Conservation (phyloP, 352 stramenopile species). For the Phytopythium aichiense region DNA sequence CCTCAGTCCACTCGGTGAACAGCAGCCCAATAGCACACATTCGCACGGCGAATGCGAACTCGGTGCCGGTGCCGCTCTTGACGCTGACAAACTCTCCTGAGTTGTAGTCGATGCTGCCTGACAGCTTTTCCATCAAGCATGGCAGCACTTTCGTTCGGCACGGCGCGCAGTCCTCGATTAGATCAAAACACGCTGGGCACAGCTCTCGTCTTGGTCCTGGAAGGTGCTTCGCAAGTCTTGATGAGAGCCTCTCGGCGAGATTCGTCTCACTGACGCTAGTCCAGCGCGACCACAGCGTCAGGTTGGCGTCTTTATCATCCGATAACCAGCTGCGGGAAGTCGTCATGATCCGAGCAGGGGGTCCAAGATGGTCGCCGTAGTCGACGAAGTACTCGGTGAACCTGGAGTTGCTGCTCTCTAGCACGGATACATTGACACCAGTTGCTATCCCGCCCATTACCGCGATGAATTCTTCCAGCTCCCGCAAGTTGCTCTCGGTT, state of each 20-base stretch:
- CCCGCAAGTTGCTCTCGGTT: neutral
- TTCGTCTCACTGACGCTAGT: too few species aligned
- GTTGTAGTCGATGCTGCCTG: neutral
- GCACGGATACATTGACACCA: too few species aligned
- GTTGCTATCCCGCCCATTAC: too few species aligned
- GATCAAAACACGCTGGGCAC: neutral
- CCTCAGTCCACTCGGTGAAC: neutral
- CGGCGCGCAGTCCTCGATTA: neutral
- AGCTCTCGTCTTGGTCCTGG: neutral
- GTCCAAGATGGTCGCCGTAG: too few species aligned
- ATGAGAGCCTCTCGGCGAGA: too few species aligned
- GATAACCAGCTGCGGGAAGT: too few species aligned
- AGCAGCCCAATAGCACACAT: neutral
- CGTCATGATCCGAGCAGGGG: too few species aligned
- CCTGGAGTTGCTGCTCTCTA: too few species aligned
- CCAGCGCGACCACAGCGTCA: too few species aligned
- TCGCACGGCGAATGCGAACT: slow-evolving; percentile 1
- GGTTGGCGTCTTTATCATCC: too few species aligned
- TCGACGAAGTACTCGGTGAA: too few species aligned
- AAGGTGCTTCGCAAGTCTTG: neutral
- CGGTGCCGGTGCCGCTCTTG: neutral
- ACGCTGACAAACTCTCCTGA: neutral
- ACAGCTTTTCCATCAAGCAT: slow-evolving; percentile 8
- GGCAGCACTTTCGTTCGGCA: slow-evolving; percentile 12
- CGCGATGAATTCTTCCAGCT: neutral